Base-by-base conservation (phyloP, 2,329 filamentous ascomycete genomes). In the Rhexocercosporidium sp. region DNA sequence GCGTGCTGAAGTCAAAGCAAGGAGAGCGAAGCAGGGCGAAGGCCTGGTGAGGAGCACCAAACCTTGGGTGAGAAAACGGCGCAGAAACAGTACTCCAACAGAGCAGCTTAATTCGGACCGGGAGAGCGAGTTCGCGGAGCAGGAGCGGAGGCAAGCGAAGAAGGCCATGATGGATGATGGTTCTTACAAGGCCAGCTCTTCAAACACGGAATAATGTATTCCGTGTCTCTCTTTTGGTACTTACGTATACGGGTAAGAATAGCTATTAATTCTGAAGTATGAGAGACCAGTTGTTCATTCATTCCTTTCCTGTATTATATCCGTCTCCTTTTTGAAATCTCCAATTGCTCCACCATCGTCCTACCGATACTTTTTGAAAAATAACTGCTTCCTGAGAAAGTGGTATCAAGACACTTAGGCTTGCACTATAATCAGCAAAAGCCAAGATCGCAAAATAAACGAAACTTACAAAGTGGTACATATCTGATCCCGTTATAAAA, bases 81-180 rank as follows among this genome's bases (percentile, higher is more conserved):
- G 66, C 34, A 67, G 64, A 67, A 64, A 65, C 44, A 69, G 65
- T 62, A 71, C 68, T 5, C 69, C 69, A 68, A 65, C 66, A 41
- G 65, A 71, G 69, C 53, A 71, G 59, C 69, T 71, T 31, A 41
- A 65, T 64, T 67, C 46, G 64, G 67, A 71, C 57, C 66, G 66
- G 54, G 68, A 71, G 31, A 63, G 53, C 67, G 69, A 59, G 59
- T 70, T 70, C 59, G 61, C 47, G 59, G 61, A 70, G 27, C 3
- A 69, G 44, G 69, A 71, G 67, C 63, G 67, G 53, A 71, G 67
- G 66, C 66, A 47, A 61, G 44, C 51, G 27, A 70, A 68, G 62
- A 69, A 66, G 64, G 63, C 68, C 66, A 66, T 59, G 57, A 70
- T 3, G 51, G 68, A 71, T 46, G 69, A 70, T 44, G 49, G 18